Conservation (phyloP, 768 basidiomycete genomes). For the Leccinum broughii region DNA sequence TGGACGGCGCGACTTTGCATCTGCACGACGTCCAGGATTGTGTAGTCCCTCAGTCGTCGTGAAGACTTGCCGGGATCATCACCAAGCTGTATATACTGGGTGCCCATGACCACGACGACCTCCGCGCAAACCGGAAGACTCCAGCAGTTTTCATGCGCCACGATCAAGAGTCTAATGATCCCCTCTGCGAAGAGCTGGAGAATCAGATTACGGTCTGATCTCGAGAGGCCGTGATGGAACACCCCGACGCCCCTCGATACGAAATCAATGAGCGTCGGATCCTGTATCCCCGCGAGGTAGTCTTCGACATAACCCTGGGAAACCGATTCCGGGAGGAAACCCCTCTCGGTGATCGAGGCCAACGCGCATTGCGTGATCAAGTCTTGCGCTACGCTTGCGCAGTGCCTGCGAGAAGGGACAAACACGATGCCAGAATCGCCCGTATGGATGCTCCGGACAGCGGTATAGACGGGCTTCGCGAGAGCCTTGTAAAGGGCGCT, state of each 20-base stretch:
- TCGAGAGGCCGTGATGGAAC: conserved; percentile 72
- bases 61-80: conserved; percentile 47
- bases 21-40: conserved; percentile 74
- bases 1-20: conserved; percentile 91
- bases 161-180: conserved; percentile 75
- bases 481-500: conserved; percentile 87
- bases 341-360: conserved; percentile 64
- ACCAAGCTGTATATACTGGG: conserved; percentile 71
- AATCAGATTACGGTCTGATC: conserved; percentile 66
- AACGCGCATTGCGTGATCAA: conserved; percentile 87
- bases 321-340: conserved; percentile 59
- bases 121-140: conserved; percentile 80
- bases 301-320: conserved; percentile 58
- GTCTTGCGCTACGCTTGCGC: conserved; percentile 71
- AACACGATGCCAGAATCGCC: conserved; percentile 72
- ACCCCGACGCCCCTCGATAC: conserved; percentile 87
- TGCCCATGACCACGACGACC: conserved; percentile 87
- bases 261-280: conserved; percentile 64
- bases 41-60: conserved; percentile 78
- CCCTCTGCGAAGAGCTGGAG: conserved; percentile 83
- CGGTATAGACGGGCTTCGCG: conserved; percentile 84
- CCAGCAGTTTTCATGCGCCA: conserved; percentile 86
- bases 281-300: conserved; percentile 57
- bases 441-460: conserved; percentile 51
- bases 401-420: conserved; percentile 83